Base-by-base conservation (phyloP, 805 yeast species). In the Pichia nanzhaoensis region DNA sequence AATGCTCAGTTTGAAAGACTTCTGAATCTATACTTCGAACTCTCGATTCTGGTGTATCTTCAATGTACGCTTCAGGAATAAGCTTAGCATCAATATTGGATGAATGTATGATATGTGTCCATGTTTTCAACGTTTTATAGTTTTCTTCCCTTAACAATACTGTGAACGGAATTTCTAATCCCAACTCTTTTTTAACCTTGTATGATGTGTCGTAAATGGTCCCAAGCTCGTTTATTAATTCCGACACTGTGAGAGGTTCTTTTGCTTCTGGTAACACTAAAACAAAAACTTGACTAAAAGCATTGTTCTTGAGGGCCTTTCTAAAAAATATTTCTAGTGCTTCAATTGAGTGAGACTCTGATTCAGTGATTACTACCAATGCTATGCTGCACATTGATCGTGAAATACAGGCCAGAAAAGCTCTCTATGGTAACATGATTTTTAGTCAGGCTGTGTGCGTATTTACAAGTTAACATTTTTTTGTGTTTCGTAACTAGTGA, bases 151-250 rank as follows among this genome's bases (percentile, higher is more conserved):
- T 13, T 9, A 49, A 17, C 5, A 49, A 22, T 1, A 42, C 49
- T 2, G 41, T 34, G 9, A 44, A 12, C 4, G 14, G 10, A 2
- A 34, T 18, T 4, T 19, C 5, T 2, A 19, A 10, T 2, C 33
- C 8, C 1, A 18, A 12, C 7, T 35, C n/a, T 6, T 20, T 12
- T 7, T 27, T 31, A 2, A 38, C 10, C 24, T 33, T 20, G n/a
- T 32, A 28, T 17, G 43, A 35, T 3, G 27, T n/a, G 12, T 24
- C 30, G 12, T 49, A 49, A 8, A 49, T 37, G 27, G 36, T 40
- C 5, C 22, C 30, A 6, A 45, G 8, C 17, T 38, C 35, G 9
- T 39, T 34, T 21, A 45, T 37, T 27, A 48, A 22, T 13, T 21
- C 8, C 4, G 38, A 14, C 4, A 45, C 38, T 8, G 41, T 30